Percentiles rank a stretch among this genome's conserved stretches.
Evolutionary conservation across 306 rosid genomes (phyloP).

Genomic region (Lotus japonicus): DNA sequence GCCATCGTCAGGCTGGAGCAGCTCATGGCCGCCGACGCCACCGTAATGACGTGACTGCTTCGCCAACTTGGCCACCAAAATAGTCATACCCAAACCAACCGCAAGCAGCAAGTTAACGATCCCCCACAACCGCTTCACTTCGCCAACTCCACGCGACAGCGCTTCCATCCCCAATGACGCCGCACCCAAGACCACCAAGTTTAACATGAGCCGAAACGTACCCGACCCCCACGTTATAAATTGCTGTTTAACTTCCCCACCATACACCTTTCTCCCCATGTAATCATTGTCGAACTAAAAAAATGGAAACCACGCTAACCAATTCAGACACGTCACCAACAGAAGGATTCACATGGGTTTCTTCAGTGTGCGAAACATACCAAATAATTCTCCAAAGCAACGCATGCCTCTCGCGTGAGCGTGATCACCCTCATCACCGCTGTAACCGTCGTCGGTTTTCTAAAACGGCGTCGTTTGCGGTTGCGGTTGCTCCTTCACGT

Average conservation of each 20-base stretch:
- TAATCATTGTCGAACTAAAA: slow-evolving; percentile 69
- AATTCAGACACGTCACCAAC: slow-evolving; percentile 63
- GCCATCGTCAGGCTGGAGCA: slow-evolving; percentile 17
- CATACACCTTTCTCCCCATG: slow-evolving; percentile 80
- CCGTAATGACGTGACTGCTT: slow-evolving; percentile 3
- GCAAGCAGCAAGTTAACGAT: slow-evolving; percentile 58
- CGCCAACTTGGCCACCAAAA: slow-evolving; percentile 54
- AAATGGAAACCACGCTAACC: slow-evolving; percentile 87
- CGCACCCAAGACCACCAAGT: slow-evolving; percentile 53
- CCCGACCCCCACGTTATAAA: slow-evolving; percentile 59
- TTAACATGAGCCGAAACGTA: slow-evolving; percentile 64
- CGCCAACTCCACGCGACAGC: slow-evolving; percentile 44
- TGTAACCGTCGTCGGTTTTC: no score
- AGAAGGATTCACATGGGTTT: slow-evolving; percentile 68
- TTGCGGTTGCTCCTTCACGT: slow-evolving; percentile 55
- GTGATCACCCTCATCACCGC: no score
- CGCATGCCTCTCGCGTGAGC: slow-evolving; percentile 12
- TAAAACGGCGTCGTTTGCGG: not conserved
- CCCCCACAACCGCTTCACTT: slow-evolving; percentile 66
- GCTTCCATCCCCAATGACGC: slow-evolving; percentile 42
- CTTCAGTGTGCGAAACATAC: slow-evolving; percentile 40
- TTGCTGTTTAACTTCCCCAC: slow-evolving; percentile 38
- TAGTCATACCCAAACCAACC: slow-evolving; percentile 30
- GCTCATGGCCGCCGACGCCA: not conserved
- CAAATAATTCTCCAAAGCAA: slow-evolving; percentile 36